These are phyloP conservation scores for Aspergillus jensenii DNA, from an alignment of 2,329 filamentous ascomycete genomes.

Conservation along the genomic window DNA sequence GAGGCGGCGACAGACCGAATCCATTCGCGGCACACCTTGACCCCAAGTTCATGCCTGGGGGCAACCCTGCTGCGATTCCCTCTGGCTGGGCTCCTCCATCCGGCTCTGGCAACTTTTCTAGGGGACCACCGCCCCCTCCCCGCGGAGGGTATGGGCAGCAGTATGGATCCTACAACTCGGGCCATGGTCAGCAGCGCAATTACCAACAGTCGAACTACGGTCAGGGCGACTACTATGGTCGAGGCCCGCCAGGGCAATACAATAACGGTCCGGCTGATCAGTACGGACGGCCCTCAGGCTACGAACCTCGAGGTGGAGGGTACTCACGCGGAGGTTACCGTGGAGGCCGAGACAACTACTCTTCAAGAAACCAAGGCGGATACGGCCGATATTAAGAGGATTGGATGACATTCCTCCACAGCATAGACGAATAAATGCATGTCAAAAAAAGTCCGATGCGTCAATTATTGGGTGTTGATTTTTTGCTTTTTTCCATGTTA, in stretches of 20 bases:
- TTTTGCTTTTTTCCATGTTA: constrained; percentile 11
- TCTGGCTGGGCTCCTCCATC: constrained; percentile 36
- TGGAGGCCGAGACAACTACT: constrained; percentile 31
- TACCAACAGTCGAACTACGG: constrained; percentile 20
- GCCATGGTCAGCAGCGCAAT: constrained; percentile 23
- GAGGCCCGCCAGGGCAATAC: constrained; percentile 23
- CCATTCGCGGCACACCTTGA: constrained; percentile 50
- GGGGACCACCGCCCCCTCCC: constrained; percentile 41
- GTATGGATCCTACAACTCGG: constrained; percentile 1
- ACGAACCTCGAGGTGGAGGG: constrained; percentile 26
- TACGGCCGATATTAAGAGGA: constrained; percentile 39
- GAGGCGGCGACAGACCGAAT: constrained; percentile 44
- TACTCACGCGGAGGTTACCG: constrained; percentile 23
- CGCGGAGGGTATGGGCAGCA: constrained; percentile 30
- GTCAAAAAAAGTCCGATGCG: background rate
- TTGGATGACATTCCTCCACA: background rate
- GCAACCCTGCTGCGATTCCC: constrained; percentile 32
- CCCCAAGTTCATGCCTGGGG: constrained; percentile 41
- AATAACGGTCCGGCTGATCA: constrained; percentile 23
- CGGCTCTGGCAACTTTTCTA: constrained; percentile 31
- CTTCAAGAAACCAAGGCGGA: constrained; percentile 34
- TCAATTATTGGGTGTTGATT: background rate
- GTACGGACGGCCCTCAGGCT: constrained; percentile 26
- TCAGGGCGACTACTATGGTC: constrained; percentile 26
- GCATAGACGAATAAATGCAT: background rate